phyloP scores from a whole-genome alignment of 1,284 basidiomycete genomes.

The Pseudomicrostroma phylloplanum region DNA sequence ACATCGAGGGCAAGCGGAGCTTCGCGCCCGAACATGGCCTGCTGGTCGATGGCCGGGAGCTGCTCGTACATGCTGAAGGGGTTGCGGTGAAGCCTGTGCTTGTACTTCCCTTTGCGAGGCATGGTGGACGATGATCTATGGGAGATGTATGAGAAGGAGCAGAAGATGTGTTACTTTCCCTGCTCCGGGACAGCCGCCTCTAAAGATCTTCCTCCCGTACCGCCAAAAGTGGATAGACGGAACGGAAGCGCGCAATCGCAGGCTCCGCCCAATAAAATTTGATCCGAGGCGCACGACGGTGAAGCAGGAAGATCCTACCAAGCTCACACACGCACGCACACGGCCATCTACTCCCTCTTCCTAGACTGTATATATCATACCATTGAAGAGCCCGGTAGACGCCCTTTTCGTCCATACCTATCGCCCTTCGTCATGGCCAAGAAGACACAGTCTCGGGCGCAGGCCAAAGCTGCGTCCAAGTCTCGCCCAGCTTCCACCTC shows the following conservation, averaged over 20 bases:
- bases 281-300: too few relatives aligned
- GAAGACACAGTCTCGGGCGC: conserved; percentile 4
- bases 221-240: too few relatives aligned
- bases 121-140: background rate
- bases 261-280: too few relatives aligned
- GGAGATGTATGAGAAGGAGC: background rate
- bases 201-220: too few relatives aligned
- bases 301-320: too few relatives aligned
- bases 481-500: background rate
- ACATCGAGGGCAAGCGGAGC: conserved; percentile 5
- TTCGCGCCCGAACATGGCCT: conserved; percentile 1
- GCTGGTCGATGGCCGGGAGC: conserved; percentile 4
- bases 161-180: too few relatives aligned
- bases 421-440: conserved; percentile 6
- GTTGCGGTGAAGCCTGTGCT: conserved; percentile 2
- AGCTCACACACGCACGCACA: too few relatives aligned
- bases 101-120: conserved; percentile 1
- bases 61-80: background rate
- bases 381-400: background rate
- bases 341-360: too few relatives aligned
- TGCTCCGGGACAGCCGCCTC: too few relatives aligned
- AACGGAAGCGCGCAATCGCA: too few relatives aligned
- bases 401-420: background rate
- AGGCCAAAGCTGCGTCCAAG: conserved; percentile 2
- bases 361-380: too few relatives aligned